Evolutionary conservation across 352 stramenopile genomes (phyloP).

Genomic region (Globisporangium polare): DNA sequence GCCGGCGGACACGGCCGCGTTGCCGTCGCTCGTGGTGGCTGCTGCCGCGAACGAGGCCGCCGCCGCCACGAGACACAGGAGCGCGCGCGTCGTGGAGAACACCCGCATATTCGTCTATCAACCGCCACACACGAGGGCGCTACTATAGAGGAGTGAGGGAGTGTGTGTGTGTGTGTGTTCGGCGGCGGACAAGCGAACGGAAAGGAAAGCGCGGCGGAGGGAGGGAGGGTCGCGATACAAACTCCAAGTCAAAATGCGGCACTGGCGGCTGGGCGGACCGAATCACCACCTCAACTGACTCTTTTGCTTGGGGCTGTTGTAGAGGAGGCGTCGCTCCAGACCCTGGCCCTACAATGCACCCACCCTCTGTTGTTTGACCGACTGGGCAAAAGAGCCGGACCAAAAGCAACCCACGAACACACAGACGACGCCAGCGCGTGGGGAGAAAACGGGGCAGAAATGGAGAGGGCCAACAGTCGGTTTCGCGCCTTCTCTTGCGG

Average conservation of each 20-base stretch:
- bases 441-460: neutral
- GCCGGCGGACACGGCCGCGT: constrained; percentile 8
- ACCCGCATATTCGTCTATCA: constrained; percentile 10
- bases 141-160: neutral
- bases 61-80: constrained; percentile 8
- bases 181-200: neutral
- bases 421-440: neutral
- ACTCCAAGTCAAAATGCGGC: neutral
- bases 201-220: constrained; percentile 5
- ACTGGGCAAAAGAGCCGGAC: neutral
- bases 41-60: neutral
- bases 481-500: neutral
- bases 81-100: constrained; percentile 6
- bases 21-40: neutral
- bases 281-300: constrained; percentile 1
- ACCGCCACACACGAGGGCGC: neutral
- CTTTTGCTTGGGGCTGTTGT: neutral
- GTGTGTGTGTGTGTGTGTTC: neutral
- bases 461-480: neutral
- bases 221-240: neutral
- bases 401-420: neutral
- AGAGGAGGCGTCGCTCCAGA: neutral
- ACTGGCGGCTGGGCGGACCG: neutral
- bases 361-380: neutral
- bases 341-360: neutral